These are phyloP conservation scores for Citrus sinensis DNA, from an alignment of 345 rosid genomes.

Conservation along the genomic window DNA sequence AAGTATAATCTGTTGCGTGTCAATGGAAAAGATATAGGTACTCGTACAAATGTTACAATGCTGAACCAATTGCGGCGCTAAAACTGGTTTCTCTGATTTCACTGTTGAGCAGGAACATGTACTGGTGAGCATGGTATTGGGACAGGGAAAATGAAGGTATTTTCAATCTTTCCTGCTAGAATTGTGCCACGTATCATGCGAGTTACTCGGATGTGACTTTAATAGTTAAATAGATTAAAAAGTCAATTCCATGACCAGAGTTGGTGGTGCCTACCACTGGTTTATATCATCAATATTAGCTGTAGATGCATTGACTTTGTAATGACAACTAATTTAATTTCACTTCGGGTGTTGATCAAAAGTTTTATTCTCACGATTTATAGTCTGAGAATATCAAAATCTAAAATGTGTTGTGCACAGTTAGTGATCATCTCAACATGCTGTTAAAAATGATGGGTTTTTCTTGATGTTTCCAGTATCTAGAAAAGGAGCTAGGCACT, in stretches of 20 bases:
- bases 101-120: conserved; percentile 69
- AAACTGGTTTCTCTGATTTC: conserved; percentile 4
- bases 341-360: neutral
- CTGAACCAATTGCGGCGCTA: neutral
- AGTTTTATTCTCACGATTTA: neutral
- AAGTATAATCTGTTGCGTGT: neutral
- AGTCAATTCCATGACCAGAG: neutral
- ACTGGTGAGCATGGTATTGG: conserved; percentile 97
- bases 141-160: conserved; percentile 93
- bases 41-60: neutral
- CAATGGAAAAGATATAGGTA: neutral
- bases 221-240: too few relatives aligned
- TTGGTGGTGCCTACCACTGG: neutral
- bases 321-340: neutral
- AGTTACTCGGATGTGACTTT: neutral
- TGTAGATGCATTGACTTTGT: neutral
- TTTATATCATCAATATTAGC: neutral
- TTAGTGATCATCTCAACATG: neutral
- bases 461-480: conserved; percentile 47
- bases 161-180: neutral
- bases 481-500: conserved; percentile 80
- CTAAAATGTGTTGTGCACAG: neutral
- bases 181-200: neutral
- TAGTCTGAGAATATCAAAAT: neutral
- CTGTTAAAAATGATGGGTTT: neutral